A percentile compares a stretch with the other conserved stretches of the same genome.
phyloP scores from a whole-genome alignment of 148 eudicot genomes.

The Fagopyrum esculentum region DNA sequence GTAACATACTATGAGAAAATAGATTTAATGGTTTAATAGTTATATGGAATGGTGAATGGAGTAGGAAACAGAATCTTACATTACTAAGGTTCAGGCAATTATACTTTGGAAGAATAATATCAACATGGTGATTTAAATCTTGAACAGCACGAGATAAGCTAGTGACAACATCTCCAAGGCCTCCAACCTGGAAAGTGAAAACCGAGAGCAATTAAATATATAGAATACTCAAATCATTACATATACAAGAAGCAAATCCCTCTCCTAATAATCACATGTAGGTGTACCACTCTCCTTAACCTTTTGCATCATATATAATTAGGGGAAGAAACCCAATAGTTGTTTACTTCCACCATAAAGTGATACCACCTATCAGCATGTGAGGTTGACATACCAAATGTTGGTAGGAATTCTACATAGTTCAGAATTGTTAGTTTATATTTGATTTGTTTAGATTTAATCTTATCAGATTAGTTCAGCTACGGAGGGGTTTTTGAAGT shows the following conservation, averaged over 20 bases:
- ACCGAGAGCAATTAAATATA: not conserved
- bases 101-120: slow-evolving; percentile 86
- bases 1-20: not conserved
- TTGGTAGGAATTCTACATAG: too few relatives aligned
- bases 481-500: too few relatives aligned
- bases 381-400: too few relatives aligned
- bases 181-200: slow-evolving; percentile 69
- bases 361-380: too few relatives aligned
- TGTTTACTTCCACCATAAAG: too few relatives aligned
- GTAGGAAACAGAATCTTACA: slow-evolving; percentile 46
- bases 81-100: slow-evolving; percentile 71
- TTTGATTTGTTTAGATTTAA: too few relatives aligned
- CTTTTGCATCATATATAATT: not conserved
- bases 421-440: too few relatives aligned
- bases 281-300: not conserved
- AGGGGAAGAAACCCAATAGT: not conserved
- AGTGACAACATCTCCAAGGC: slow-evolving; percentile 98
- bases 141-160: slow-evolving; percentile 97
- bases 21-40: not conserved
- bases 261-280: not conserved
- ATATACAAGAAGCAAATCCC: not conserved
- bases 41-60: not conserved
- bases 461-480: too few relatives aligned
- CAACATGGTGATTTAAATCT: slow-evolving; percentile 84
- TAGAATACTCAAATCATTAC: too few relatives aligned